phyloP scores from a whole-genome alignment of 2,329 filamentous ascomycete species.

The Tothia fuscella region DNA sequence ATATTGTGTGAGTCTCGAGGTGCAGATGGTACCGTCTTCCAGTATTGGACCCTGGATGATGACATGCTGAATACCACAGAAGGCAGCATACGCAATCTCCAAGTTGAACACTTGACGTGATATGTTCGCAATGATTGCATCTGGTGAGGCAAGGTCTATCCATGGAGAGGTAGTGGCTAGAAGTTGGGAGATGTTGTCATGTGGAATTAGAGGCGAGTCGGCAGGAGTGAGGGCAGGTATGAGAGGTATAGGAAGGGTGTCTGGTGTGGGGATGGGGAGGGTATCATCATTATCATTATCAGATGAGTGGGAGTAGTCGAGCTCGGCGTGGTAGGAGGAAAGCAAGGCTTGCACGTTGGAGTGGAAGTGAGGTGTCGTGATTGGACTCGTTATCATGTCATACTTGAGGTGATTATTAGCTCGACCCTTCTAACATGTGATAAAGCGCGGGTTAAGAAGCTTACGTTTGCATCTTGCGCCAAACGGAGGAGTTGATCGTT shows the following conservation, averaged over 20 bases:
- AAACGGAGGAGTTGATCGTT: slow-evolving; percentile 53
- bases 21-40: slow-evolving; percentile 23
- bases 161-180: slow-evolving; percentile 76
- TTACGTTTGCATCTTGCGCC: slow-evolving; percentile 57
- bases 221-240: slow-evolving; percentile 59
- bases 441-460: slow-evolving; percentile 17
- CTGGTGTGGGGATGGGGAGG: no score
- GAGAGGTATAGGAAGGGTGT: slow-evolving; percentile 30
- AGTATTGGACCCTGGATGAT: slow-evolving; percentile 67
- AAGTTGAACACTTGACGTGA: slow-evolving; percentile 83
- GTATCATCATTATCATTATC: no score
- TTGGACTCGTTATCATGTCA: slow-evolving; percentile 64
- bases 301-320: slow-evolving; percentile 30
- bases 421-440: background rate
- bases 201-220: slow-evolving; percentile 64
- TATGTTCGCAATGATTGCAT: slow-evolving; percentile 72
- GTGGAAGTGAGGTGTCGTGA: slow-evolving; percentile 64
- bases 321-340: slow-evolving; percentile 39
- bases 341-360: slow-evolving; percentile 53
- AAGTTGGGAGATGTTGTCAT: slow-evolving; percentile 56
- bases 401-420: slow-evolving; percentile 41
- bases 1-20: slow-evolving; percentile 53
- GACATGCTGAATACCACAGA: slow-evolving; percentile 78
- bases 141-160: slow-evolving; percentile 78
- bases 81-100: slow-evolving; percentile 89